Evolutionary conservation across 2,329 filamentous ascomycete genomes (phyloP).

Genomic region (Talaromyces sp.): DNA sequence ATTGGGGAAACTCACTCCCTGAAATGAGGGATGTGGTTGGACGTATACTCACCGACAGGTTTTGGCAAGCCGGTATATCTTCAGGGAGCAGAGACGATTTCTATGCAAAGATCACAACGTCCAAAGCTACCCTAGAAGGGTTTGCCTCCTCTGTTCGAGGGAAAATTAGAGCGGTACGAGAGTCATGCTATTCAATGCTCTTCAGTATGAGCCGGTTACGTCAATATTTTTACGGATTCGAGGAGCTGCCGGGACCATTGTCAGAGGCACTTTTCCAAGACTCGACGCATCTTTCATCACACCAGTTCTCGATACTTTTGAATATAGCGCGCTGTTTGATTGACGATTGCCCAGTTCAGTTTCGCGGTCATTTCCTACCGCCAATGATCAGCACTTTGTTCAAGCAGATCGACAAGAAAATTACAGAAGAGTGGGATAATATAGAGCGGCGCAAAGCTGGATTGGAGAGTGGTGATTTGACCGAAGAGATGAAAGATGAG

Average conservation of each 20-base stretch:
- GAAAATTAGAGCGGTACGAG: slow-evolving; percentile 79
- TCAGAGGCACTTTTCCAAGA: slow-evolving; percentile 80
- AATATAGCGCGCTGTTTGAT: slow-evolving; percentile 85
- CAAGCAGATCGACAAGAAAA: slow-evolving; percentile 78
- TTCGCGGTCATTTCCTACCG: slow-evolving; percentile 74
- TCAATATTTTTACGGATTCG: slow-evolving; percentile 83
- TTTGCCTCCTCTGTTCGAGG: slow-evolving; percentile 90
- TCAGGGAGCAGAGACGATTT: slow-evolving; percentile 95
- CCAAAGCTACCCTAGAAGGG: slow-evolving; percentile 83
- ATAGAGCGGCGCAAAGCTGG: slow-evolving; percentile 56
- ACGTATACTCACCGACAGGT: slow-evolving; percentile 83
- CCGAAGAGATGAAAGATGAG: slow-evolving; percentile 96
- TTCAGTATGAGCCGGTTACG: slow-evolving; percentile 88
- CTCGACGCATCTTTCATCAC: slow-evolving; percentile 74
- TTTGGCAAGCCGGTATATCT: slow-evolving; percentile 98
- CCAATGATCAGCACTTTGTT: slow-evolving; percentile 78
- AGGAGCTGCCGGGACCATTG: slow-evolving; percentile 73
- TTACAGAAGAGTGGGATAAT: slow-evolving; percentile 78
- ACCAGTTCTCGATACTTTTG: slow-evolving; percentile 89
- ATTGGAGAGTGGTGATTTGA: slow-evolving; percentile 69
- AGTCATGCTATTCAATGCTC: slow-evolving; percentile 89
- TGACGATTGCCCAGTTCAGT: slow-evolving; percentile 79
- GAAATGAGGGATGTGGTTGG: slow-evolving; percentile 74
- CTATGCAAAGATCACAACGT: slow-evolving; percentile 83
- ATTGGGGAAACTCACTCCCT: slow-evolving; percentile 70